These are phyloP conservation scores for Aspergillus sp. DNA, from an alignment of 2,329 filamentous ascomycete species.

Conservation along the genomic window DNA sequence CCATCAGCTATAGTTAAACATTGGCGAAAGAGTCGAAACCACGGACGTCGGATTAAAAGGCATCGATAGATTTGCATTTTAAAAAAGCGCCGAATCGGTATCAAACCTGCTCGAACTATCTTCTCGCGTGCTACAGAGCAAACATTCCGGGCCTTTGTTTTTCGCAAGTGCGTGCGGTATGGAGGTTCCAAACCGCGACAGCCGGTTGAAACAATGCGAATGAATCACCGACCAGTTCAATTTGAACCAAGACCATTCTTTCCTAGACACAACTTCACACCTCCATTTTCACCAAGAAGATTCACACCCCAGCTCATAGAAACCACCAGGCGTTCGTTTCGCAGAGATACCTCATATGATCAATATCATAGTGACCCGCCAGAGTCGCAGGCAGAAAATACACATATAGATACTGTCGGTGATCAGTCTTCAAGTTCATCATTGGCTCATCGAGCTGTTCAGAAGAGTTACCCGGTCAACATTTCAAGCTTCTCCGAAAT, in stretches of 20 bases:
- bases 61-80: too few species aligned
- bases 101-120: not conserved
- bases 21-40: not conserved
- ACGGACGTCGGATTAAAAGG: too few species aligned
- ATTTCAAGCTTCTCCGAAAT: constrained; percentile 57
- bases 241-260: not conserved
- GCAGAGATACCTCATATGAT: constrained; percentile 25
- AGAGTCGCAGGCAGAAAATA: not conserved
- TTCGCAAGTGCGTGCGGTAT: not conserved
- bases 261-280: not conserved
- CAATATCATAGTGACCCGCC: constrained; percentile 28
- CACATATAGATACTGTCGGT: constrained; percentile 3
- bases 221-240: not conserved
- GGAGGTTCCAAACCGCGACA: constrained; percentile 14
- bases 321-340: constrained; percentile 24
- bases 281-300: constrained; percentile 15
- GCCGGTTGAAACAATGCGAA: constrained; percentile 34
- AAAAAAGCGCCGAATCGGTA: not conserved
- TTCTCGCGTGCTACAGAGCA: not conserved
- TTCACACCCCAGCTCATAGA: constrained; percentile 29
- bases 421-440: constrained; percentile 47
- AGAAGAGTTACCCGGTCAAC: constrained; percentile 50
- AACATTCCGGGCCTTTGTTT: not conserved
- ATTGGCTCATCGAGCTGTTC: constrained; percentile 39
- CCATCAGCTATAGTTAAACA: not conserved